phyloP scores from a whole-genome alignment of 1,284 basidiomycete genomes.

The Cryptococcus sp. region DNA sequence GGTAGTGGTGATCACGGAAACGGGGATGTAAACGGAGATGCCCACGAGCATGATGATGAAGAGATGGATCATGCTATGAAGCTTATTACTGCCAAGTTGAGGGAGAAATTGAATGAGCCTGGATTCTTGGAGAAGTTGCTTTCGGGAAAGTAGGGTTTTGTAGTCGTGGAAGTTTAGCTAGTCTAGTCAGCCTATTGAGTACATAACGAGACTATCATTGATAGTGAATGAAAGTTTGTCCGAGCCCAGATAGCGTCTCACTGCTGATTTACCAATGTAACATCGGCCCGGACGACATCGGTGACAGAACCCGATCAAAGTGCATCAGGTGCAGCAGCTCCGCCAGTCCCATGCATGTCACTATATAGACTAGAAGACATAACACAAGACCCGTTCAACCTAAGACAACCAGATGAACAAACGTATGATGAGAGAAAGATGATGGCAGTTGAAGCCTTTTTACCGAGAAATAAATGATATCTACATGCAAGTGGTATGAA shows the following conservation, averaged over 20 bases:
- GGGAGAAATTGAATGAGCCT: background rate
- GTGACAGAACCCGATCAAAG: no score
- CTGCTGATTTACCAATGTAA: no score
- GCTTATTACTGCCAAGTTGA: background rate
- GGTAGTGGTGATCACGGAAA: background rate
- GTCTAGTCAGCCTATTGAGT: no score
- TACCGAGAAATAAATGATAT: constrained; percentile 6
- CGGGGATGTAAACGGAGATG: background rate
- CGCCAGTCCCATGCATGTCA: constrained; percentile 22
- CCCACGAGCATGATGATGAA: background rate
- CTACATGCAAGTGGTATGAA: constrained; percentile 4
- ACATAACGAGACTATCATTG: no score
- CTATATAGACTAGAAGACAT: background rate
- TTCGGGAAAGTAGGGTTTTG: no score
- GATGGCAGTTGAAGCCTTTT: constrained; percentile 27
- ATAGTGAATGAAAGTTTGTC: no score
- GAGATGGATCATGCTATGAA: background rate
- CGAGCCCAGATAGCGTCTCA: no score
- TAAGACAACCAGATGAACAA: constrained; percentile 1
- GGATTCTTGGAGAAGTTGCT: background rate
- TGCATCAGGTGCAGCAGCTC: no score
- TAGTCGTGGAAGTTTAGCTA: no score
- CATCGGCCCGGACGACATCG: no score
- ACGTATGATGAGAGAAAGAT: constrained; percentile 3
- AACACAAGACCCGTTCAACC: background rate